A percentile compares a stretch with the other conserved stretches of the same genome.
These are phyloP conservation scores for Fistulifera pelliculosa DNA, from an alignment of 108 stramenopile species.

Conservation along the genomic window DNA sequence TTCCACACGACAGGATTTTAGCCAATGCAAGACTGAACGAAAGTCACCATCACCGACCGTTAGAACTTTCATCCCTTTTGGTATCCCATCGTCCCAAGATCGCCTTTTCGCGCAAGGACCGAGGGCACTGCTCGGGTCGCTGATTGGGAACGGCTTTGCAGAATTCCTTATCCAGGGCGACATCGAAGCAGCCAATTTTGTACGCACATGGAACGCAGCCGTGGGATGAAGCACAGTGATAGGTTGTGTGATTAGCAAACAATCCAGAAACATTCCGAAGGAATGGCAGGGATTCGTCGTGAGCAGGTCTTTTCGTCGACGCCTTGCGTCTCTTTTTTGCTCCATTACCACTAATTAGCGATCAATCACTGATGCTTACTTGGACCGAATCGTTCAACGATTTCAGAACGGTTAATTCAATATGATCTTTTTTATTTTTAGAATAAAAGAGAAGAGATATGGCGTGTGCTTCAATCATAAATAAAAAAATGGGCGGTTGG, in stretches of 20 bases:
- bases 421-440: too few species aligned
- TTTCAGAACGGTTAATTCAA: too few species aligned
- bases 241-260: constrained; percentile 7
- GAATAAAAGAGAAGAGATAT: too few species aligned
- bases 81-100: constrained; percentile 32
- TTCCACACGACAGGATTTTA: constrained; percentile 17
- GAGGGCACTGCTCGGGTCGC: constrained; percentile 71
- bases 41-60: constrained; percentile 90
- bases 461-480: too few species aligned
- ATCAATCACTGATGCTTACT: too few species aligned
- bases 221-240: constrained; percentile 22
- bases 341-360: too few species aligned
- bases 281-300: too few species aligned
- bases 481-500: too few species aligned
- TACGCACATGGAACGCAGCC: constrained; percentile 81
- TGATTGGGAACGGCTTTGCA: constrained; percentile 45
- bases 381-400: too few species aligned
- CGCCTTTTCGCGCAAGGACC: constrained; percentile 18
- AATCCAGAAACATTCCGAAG: too few species aligned
- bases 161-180: constrained; percentile 64
- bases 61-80: constrained; percentile 50
- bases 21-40: constrained; percentile 78
- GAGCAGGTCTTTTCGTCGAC: too few species aligned
- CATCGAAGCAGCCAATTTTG: constrained; percentile 73
- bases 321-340: too few species aligned